Evolutionary conservation across 2,329 filamentous ascomycete species (phyloP).

Genomic region (Aspergillus phoenicis): DNA sequence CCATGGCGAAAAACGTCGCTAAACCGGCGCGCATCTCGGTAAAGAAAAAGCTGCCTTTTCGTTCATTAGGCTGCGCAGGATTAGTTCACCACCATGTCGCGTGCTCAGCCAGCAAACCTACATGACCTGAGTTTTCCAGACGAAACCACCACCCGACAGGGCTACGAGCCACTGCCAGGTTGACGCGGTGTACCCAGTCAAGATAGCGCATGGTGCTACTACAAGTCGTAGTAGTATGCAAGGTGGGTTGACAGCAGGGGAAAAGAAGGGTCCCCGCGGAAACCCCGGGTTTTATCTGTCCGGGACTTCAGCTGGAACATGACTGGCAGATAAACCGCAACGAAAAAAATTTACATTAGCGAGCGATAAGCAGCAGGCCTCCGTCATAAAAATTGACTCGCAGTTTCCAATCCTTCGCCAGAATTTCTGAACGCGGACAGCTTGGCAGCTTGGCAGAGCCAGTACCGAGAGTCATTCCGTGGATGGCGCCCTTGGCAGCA

Average conservation of each 20-base stretch:
- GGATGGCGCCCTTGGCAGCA: slow-evolving; percentile 9
- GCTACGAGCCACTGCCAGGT: slow-evolving; percentile 60
- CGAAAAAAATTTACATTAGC: neutral
- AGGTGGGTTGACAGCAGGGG: neutral
- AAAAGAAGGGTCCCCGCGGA: neutral
- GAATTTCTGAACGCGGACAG: neutral
- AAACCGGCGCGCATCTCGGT: slow-evolving; percentile 83
- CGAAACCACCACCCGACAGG: slow-evolving; percentile 73
- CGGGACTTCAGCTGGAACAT: neutral
- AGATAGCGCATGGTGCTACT: slow-evolving; percentile 16
- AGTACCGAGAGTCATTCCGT: neutral
- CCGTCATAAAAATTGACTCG: neutral
- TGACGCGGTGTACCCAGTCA: slow-evolving; percentile 31
- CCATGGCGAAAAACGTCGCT: slow-evolving; percentile 79
- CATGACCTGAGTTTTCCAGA: slow-evolving; percentile 80
- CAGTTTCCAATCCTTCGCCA: neutral
- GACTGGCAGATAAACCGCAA: neutral
- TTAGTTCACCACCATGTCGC: neutral
- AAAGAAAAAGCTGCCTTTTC: slow-evolving; percentile 75
- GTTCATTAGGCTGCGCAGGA: slow-evolving; percentile 61
- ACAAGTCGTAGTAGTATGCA: neutral
- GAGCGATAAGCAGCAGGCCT: too few species aligned
- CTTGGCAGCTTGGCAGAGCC: slow-evolving; percentile 8
- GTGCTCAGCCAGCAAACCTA: slow-evolving; percentile 50
- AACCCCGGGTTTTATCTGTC: slow-evolving; percentile 3